phyloP scores from a whole-genome alignment of 2,329 filamentous ascomycete species.

The Penicillium sp. region DNA sequence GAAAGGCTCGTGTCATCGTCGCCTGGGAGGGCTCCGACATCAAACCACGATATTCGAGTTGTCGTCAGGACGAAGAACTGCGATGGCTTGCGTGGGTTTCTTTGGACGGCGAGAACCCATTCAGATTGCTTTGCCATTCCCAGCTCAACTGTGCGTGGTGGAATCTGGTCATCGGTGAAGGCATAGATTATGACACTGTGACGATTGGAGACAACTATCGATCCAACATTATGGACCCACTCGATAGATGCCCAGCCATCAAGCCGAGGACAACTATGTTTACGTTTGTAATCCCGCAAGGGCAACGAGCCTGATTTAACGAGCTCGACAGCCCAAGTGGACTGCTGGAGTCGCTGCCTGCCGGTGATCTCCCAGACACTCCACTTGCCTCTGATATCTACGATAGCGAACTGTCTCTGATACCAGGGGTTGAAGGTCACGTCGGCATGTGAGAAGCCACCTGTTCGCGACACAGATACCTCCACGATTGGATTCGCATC shows the following conservation, averaged over 20 bases:
- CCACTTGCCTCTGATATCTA: slow-evolving; percentile 50
- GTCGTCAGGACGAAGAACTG: slow-evolving; percentile 49
- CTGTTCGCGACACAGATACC: slow-evolving; percentile 38
- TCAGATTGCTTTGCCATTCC: slow-evolving; percentile 32
- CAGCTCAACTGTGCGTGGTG: slow-evolving; percentile 30
- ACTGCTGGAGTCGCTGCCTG: slow-evolving; percentile 22
- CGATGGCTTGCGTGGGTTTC: slow-evolving; percentile 35
- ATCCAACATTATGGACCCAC: slow-evolving; percentile 34
- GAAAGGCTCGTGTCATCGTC: slow-evolving; percentile 19
- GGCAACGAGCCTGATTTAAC: slow-evolving; percentile 28
- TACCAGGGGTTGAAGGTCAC: slow-evolving; percentile 54
- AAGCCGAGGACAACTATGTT: slow-evolving; percentile 17
- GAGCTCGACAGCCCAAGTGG: slow-evolving; percentile 24
- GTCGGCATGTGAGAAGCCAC: slow-evolving; percentile 44
- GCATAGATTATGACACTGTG: slow-evolving; percentile 33
- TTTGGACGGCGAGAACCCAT: slow-evolving; percentile 49
- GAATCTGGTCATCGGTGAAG: slow-evolving; percentile 19
- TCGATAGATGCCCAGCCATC: slow-evolving; percentile 40
- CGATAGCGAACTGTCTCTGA: slow-evolving; percentile 47
- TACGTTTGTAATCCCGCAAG: slow-evolving; percentile 12
- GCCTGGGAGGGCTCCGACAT: slow-evolving; percentile 25
- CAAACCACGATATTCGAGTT: slow-evolving; percentile 41
- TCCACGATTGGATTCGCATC: slow-evolving; percentile 42
- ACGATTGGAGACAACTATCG: slow-evolving; percentile 47
- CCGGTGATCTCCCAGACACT: slow-evolving; percentile 41